Evolutionary conservation across 345 rosid genomes (phyloP).

Genomic region (Boechera divaricarpa): DNA sequence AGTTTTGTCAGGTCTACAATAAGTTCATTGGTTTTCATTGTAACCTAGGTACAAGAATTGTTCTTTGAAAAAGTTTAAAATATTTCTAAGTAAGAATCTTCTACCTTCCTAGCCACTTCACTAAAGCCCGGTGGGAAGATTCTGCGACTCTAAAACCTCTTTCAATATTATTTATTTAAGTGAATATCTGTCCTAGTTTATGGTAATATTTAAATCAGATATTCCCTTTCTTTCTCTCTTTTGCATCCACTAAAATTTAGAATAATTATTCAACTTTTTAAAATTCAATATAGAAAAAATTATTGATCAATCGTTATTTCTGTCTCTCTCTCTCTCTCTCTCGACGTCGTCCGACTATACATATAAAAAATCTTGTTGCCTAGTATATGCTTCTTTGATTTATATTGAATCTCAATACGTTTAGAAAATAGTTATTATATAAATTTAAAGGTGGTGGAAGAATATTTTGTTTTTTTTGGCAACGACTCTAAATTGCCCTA

Average conservation of each 20-base stretch:
- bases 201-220: slow-evolving; percentile 24
- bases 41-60: not conserved
- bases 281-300: slow-evolving; percentile 11
- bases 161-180: slow-evolving; percentile 28
- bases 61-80: slow-evolving; percentile 14
- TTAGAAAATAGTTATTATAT: not conserved
- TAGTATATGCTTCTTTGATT: slow-evolving; percentile 39
- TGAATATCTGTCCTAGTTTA: slow-evolving; percentile 41
- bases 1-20: not conserved
- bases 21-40: slow-evolving; percentile 4
- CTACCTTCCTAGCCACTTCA: slow-evolving; percentile 45
- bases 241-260: slow-evolving; percentile 44
- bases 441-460: slow-evolving; percentile 33
- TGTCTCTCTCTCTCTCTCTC: not conserved
- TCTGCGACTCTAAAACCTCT: slow-evolving; percentile 38
- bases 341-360: slow-evolving; percentile 23
- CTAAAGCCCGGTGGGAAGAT: slow-evolving; percentile 42
- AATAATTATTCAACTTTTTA: slow-evolving; percentile 31
- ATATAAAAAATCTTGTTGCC: slow-evolving; percentile 35
- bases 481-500: slow-evolving; percentile 15
- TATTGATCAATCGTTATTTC: slow-evolving; percentile 26
- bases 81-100: slow-evolving; percentile 37
- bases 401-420: slow-evolving; percentile 33
- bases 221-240: slow-evolving; percentile 40
- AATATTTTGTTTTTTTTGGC: slow-evolving; percentile 26